Percentiles rank a stretch among this genome's conserved stretches.
phyloP scores from a whole-genome alignment of 176 grass and related monocot species.

The Hyparrhenia diplandra region DNA sequence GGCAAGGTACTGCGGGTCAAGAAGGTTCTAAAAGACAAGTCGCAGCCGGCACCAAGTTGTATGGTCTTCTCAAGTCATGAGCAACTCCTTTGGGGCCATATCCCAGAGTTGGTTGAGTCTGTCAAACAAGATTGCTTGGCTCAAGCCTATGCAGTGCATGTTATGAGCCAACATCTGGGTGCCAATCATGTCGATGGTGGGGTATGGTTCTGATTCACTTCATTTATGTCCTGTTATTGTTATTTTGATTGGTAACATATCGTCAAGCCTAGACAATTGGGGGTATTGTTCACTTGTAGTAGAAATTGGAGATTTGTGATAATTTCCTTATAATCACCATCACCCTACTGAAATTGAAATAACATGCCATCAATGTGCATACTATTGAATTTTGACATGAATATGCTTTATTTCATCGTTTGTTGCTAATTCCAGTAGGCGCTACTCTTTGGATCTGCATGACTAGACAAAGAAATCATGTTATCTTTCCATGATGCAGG shows the following conservation, averaged over 20 bases:
- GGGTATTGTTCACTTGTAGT: too few relatives aligned
- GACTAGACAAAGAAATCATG: conserved; percentile 1
- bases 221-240: background rate
- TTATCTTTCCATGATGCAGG: conserved; percentile 32
- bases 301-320: background rate
- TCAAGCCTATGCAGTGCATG: conserved; percentile 54
- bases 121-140: conserved; percentile 50
- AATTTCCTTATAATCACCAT: too few relatives aligned
- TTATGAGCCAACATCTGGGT: conserved; percentile 74
- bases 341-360: too few relatives aligned
- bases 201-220: conserved; percentile 39
- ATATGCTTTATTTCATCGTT: background rate
- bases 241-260: background rate
- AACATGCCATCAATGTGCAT: background rate
- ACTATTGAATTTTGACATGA: background rate
- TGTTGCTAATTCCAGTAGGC: background rate
- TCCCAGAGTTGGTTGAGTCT: conserved; percentile 55
- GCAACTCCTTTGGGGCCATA: conserved; percentile 61
- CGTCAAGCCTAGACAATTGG: background rate
- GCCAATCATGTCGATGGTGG: conserved; percentile 60
- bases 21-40: conserved; percentile 56
- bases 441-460: background rate
- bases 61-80: conserved; percentile 64
- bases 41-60: conserved; percentile 30
- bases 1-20: conserved; percentile 83